Conservation (phyloP, 129 eudicot species). For the Mikania micrantha region DNA sequence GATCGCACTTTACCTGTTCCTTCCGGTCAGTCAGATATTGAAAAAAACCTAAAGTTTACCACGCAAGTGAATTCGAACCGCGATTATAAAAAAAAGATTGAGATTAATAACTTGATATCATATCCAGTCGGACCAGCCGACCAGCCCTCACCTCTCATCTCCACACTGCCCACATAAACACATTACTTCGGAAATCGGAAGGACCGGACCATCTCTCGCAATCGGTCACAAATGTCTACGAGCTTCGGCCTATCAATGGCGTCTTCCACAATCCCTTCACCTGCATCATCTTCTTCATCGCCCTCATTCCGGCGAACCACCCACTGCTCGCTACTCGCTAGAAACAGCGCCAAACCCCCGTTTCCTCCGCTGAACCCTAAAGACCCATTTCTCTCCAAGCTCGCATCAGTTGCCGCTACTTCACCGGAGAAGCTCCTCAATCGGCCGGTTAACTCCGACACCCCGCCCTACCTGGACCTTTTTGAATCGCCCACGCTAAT, state of each 20-base stretch:
- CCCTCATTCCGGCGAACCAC: slow-evolving; percentile 21
- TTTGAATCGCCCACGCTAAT: slow-evolving; percentile 66
- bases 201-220: not conserved
- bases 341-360: slow-evolving; percentile 39
- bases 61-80: no score
- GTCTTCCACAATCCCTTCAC: slow-evolving; percentile 35
- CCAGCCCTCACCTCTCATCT: not conserved
- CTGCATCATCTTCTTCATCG: slow-evolving; percentile 34
- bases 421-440: slow-evolving; percentile 57
- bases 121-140: no score
- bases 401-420: slow-evolving; percentile 55
- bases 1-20: no score
- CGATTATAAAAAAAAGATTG: no score
- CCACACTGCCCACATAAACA: not conserved
- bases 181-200: no score
- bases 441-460: slow-evolving; percentile 39
- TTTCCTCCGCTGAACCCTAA: slow-evolving; percentile 68
- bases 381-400: slow-evolving; percentile 65
- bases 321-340: slow-evolving; percentile 14
- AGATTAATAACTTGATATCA: no score
- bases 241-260: slow-evolving; percentile 47
- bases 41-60: no score
- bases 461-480: slow-evolving; percentile 66
- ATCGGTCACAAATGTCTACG: slow-evolving; percentile 28
- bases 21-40: no score